These are phyloP conservation scores for Arachis monticola DNA, from an alignment of 331 rosid species.

Conservation along the genomic window DNA sequence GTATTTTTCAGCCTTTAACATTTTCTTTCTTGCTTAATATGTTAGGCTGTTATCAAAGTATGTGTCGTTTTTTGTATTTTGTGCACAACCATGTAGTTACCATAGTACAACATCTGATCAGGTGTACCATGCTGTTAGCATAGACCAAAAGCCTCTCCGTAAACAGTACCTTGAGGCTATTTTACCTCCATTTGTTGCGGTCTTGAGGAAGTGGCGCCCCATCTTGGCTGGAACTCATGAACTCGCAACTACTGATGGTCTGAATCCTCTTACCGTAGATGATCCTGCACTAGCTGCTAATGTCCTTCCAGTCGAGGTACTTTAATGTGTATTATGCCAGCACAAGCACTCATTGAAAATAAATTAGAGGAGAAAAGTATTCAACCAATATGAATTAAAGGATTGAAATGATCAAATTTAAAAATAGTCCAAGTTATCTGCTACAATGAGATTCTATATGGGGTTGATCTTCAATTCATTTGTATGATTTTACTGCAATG, in stretches of 20 bases:
- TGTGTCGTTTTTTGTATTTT: conserved; percentile 32
- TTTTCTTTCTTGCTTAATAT: neutral
- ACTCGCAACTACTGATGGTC: conserved; percentile 89
- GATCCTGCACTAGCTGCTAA: conserved; percentile 76
- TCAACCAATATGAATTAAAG: no score
- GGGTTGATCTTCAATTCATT: conserved; percentile 27
- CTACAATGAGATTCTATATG: conserved; percentile 19
- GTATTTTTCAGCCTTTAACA: conserved; percentile 36
- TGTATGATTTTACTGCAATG: conserved; percentile 34
- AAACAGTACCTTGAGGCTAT: conserved; percentile 85
- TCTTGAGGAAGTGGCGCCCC: conserved; percentile 98
- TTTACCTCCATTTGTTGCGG: conserved; percentile 88
- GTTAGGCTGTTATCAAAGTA: conserved; percentile 3
- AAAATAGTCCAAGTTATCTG: conserved; percentile 2
- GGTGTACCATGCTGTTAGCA: conserved; percentile 89
- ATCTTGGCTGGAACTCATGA: conserved; percentile 94
- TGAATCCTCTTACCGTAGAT: conserved; percentile 81
- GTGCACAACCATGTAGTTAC: conserved; percentile 35
- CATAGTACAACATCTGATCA: conserved; percentile 49
- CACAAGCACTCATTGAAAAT: conserved; percentile 7
- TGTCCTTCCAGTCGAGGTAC: conserved; percentile 82
- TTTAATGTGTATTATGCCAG: conserved; percentile 10
- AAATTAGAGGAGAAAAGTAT: neutral
- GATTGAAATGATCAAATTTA: neutral
- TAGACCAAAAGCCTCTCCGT: conserved; percentile 82